These are phyloP conservation scores for Austropuccinia psidii DNA, from an alignment of 1,284 basidiomycete genomes.

Conservation along the genomic window DNA sequence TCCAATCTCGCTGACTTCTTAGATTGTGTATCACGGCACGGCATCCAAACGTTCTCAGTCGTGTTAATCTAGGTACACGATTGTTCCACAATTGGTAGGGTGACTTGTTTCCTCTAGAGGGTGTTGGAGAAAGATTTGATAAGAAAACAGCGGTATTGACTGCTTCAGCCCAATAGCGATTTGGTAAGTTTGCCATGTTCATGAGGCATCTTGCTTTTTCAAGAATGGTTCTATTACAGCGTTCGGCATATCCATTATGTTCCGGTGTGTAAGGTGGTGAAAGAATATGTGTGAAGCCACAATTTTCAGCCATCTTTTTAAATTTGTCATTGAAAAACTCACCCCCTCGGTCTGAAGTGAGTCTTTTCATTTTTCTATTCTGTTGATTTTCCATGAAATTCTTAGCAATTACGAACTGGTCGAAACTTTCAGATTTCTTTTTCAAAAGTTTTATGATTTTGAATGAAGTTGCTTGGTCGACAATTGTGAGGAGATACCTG, in stretches of 20 bases:
- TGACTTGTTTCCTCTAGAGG: too few relatives aligned
- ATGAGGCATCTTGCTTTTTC: constrained; percentile 44
- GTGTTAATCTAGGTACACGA: not conserved
- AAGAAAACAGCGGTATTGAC: constrained; percentile 46
- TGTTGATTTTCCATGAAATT: too few relatives aligned
- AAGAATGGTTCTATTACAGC: constrained; percentile 44
- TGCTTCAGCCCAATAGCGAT: constrained; percentile 47
- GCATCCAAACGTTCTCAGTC: not conserved
- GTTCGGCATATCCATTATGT: constrained; percentile 46
- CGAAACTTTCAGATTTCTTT: not conserved
- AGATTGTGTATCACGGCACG: not conserved
- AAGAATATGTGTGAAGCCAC: constrained; percentile 46
- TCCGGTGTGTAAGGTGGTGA: constrained; percentile 49
- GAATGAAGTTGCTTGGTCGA: constrained; percentile 1
- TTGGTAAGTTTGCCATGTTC: constrained; percentile 41
- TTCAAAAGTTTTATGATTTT: not conserved
- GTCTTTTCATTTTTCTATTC: not conserved
- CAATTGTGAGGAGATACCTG: not conserved
- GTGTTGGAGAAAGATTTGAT: constrained; percentile 44
- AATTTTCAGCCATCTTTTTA: constrained; percentile 40
- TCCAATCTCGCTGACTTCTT: too few relatives aligned
- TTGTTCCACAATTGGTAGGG: not conserved
- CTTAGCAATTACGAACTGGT: too few relatives aligned
- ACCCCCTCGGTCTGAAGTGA: constrained; percentile 45
- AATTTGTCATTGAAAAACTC: constrained; percentile 44